Base-by-base conservation (phyloP, 1,139 yeast species). In the Magnusiomyces clavatus region DNA sequence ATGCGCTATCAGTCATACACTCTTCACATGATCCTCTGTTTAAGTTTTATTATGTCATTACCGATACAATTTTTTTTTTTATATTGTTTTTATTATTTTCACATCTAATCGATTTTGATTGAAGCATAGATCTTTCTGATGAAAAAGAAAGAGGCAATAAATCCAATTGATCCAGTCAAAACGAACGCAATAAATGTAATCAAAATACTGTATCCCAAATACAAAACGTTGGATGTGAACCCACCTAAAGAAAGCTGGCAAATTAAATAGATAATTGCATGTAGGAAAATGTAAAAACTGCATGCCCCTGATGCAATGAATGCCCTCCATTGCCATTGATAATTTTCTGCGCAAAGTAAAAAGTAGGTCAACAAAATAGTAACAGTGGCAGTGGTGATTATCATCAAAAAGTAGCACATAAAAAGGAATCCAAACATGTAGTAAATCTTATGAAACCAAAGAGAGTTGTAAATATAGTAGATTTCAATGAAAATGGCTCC, bases 401-500 rank as follows among this genome's bases (percentile, higher is more conserved):
- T 73, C 88, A 89, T 85, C 64, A 92, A 75, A 24, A 85, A 60
- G 66, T 88, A 83, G 62, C 97, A 89, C 70, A 90, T 81, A 69
- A 92, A 87, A 62, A 92, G 75, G 75, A 92, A 92, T 20, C 98
- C 98, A 75, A 92, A 92, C 97, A 92, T 92, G 74, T 90, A 92
- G 74, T 82, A 92, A 58, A 92, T 83, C 68, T 88, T 80, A 75
- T 87, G 90, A 71, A 87, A 89, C 98, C 98, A 92, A 60, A 92
- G 73, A 35, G 97, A 89, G 53, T 89, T 80, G 72, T 86, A 82
- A 57, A 78, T 76, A 71, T 90, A 92, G 70, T 88, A 90, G 78
- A 94, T 81, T 70, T 92, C 97, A 52, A 92, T 95, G 12, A 96
- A 89, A 63, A 90, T 86, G 17, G 96, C 85, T 8, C 96, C 95